A percentile compares a stretch with the other conserved stretches of the same genome.
phyloP scores from a whole-genome alignment of 2,329 filamentous ascomycete genomes.

The Penicillium polonicum region DNA sequence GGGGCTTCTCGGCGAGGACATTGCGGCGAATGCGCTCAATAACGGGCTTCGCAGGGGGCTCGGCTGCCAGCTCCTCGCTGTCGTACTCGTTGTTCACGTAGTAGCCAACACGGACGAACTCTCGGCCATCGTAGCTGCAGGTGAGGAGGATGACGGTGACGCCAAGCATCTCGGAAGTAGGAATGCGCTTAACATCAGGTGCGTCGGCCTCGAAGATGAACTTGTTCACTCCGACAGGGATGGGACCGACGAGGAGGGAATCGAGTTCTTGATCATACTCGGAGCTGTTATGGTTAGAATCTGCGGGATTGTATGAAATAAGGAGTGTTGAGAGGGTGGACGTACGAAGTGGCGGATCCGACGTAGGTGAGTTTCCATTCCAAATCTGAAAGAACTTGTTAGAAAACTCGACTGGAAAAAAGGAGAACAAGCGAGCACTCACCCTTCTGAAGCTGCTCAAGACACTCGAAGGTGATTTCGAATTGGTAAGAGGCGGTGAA shows the following conservation, averaged over 20 bases:
- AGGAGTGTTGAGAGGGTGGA: slow-evolving; percentile 23
- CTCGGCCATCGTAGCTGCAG: slow-evolving; percentile 91
- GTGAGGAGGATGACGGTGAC: slow-evolving; percentile 96
- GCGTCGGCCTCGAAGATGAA: slow-evolving; percentile 96
- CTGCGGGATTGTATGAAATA: slow-evolving; percentile 12
- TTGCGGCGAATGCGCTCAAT: slow-evolving; percentile 91
- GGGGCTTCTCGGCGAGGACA: slow-evolving; percentile 92
- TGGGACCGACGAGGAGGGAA: slow-evolving; percentile 92
- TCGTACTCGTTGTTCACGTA: slow-evolving; percentile 99
- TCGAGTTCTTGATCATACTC: slow-evolving; percentile 99
- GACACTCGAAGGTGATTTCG: slow-evolving; percentile 97
- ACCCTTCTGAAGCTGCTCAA: slow-evolving; percentile 94
- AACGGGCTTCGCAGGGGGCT: slow-evolving; percentile 87
- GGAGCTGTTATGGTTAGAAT: slow-evolving; percentile 58
- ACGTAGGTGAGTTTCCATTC: slow-evolving; percentile 99
- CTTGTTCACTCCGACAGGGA: slow-evolving; percentile 96
- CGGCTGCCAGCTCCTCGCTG: slow-evolving; percentile 79
- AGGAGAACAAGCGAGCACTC: slow-evolving; percentile 10
- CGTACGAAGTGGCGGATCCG: slow-evolving; percentile 93
- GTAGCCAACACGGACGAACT: slow-evolving; percentile 97
- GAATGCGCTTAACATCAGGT: slow-evolving; percentile 85
- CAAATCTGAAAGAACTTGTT: slow-evolving; percentile 63
- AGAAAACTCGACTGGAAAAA: slow-evolving; percentile 3
- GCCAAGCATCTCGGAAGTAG: slow-evolving; percentile 89
- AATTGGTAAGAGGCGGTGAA: slow-evolving; percentile 94